These are phyloP conservation scores for Coemansia sp. DNA, from an alignment of 192 early-diverging fungal species.

Conservation along the genomic window DNA sequence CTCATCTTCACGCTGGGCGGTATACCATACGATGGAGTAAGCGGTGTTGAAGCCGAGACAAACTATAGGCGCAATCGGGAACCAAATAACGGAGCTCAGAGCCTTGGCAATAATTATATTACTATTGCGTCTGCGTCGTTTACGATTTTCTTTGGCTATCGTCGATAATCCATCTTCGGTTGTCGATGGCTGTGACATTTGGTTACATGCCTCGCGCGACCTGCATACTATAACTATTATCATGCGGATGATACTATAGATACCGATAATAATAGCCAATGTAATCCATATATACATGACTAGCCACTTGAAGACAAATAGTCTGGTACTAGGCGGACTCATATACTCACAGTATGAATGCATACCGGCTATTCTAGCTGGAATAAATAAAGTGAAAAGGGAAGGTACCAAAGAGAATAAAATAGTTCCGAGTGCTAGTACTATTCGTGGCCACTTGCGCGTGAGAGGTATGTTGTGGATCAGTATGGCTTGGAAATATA, in stretches of 20 bases:
- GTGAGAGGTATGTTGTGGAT: conserved; percentile 21
- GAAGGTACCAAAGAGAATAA: conserved; percentile 18
- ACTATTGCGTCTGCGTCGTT: conserved; percentile 20
- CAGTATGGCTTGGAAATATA: conserved; percentile 42
- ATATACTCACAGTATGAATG: conserved; percentile 23
- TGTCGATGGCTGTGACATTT: not conserved
- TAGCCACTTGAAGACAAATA: conserved; percentile 46
- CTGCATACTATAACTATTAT: conserved; percentile 5
- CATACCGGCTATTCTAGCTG: conserved; percentile 21
- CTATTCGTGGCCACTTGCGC: not conserved
- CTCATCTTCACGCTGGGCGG: conserved; percentile 6
- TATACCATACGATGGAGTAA: conserved; percentile 32
- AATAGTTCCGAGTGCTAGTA: not conserved
- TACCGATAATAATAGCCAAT: conserved; percentile 13
- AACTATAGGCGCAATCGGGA: conserved; percentile 36
- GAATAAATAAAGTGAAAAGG: conserved; percentile 27
- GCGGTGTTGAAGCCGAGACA: conserved; percentile 32
- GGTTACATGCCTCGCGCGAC: conserved; percentile 4
- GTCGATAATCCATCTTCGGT: not conserved
- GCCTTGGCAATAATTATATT: conserved; percentile 24
- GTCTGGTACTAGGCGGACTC: conserved; percentile 11
- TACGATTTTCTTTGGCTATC: conserved; percentile 18
- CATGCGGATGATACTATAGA: conserved; percentile 25
- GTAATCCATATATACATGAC: conserved; percentile 44
- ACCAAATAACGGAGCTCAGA: conserved; percentile 38